phyloP scores from a whole-genome alignment of 2,329 filamentous ascomycete genomes.

The Fusarium beomiforme region DNA sequence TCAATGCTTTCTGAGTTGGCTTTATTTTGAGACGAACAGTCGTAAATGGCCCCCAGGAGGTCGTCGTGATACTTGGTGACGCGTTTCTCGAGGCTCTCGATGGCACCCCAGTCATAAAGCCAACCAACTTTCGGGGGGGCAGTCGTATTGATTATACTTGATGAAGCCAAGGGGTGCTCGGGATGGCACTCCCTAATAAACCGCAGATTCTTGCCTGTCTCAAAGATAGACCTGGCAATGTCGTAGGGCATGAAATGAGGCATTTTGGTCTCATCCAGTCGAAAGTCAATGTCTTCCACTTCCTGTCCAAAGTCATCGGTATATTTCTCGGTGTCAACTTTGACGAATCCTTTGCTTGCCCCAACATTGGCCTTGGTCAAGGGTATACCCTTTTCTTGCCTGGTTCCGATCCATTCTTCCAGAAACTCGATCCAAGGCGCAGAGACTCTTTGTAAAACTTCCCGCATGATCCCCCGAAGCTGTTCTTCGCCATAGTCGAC shows the following conservation, averaged over 20 bases:
- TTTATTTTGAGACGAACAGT: neutral
- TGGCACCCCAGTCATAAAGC: constrained; percentile 77
- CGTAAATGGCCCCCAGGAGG: constrained; percentile 40
- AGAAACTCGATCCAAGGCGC: constrained; percentile 74
- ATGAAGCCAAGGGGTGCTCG: constrained; percentile 71
- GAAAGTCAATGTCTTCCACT: constrained; percentile 67
- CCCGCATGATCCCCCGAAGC: constrained; percentile 71
- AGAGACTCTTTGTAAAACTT: constrained; percentile 71
- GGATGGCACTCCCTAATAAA: constrained; percentile 77
- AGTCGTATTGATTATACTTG: constrained; percentile 56
- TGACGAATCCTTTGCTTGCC: constrained; percentile 67
- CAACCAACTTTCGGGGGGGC: constrained; percentile 70
- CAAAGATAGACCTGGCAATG: constrained; percentile 77
- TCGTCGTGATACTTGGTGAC: constrained; percentile 55
- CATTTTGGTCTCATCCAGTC: constrained; percentile 72
- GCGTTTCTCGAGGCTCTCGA: constrained; percentile 70
- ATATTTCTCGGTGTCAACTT: constrained; percentile 63
- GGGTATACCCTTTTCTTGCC: constrained; percentile 64
- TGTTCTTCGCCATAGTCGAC: constrained; percentile 71
- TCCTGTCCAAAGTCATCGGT: constrained; percentile 69
- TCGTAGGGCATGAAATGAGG: constrained; percentile 78
- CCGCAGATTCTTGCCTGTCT: constrained; percentile 79
- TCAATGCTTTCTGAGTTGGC: neutral
- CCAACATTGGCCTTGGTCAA: constrained; percentile 59
- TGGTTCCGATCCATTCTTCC: constrained; percentile 80